These are phyloP conservation scores for Beta vulgaris DNA, from an alignment of 148 eudicot species.

Conservation along the genomic window DNA sequence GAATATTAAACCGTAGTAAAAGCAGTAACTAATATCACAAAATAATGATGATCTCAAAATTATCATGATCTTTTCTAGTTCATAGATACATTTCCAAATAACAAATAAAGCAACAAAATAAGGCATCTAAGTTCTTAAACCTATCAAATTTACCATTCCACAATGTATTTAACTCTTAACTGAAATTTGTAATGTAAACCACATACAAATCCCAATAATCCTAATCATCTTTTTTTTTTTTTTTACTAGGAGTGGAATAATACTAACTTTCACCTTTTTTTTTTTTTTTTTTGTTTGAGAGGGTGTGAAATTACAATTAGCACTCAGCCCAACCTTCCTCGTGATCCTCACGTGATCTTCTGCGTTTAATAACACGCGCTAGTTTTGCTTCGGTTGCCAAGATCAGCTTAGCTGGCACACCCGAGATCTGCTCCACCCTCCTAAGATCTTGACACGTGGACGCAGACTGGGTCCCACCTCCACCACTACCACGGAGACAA, in stretches of 20 bases:
- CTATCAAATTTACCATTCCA: slow-evolving; percentile 9
- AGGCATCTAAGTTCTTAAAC: background rate
- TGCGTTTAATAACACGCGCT: slow-evolving; percentile 30
- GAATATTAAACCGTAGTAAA: no score
- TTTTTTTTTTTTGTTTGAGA: background rate
- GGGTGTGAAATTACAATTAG: background rate
- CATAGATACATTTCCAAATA: background rate
- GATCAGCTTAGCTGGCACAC: slow-evolving; percentile 60
- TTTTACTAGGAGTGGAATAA: no score
- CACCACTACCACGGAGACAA: background rate
- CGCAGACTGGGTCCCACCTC: background rate
- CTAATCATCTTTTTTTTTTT: background rate
- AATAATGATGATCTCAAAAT: background rate
- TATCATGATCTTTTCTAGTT: background rate
- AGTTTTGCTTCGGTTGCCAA: slow-evolving; percentile 38
- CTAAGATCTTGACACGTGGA: slow-evolving; percentile 38
- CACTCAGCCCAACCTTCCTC: slow-evolving; percentile 73
- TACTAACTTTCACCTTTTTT: no score
- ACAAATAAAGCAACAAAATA: background rate
- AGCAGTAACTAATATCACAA: background rate
- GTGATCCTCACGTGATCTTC: slow-evolving; percentile 24
- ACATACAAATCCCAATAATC: background rate
- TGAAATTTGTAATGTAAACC: background rate
- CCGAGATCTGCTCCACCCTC: slow-evolving; percentile 53
- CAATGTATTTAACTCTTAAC: background rate